Base-by-base conservation (phyloP, 129 eudicot species). In the Deinandra increscens region DNA sequence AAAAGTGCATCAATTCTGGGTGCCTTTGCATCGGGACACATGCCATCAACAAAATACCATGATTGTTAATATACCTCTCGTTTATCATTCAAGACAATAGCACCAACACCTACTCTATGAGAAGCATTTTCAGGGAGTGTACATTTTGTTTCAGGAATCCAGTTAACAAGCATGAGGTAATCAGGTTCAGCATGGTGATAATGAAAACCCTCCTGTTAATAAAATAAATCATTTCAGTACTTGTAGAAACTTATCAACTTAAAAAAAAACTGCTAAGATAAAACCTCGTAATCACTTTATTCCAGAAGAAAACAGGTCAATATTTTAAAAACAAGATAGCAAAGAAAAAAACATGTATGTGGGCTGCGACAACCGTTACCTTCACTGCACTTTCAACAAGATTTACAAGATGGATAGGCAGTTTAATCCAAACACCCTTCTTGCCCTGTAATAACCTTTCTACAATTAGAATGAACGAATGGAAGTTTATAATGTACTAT, bases 131-230 rank as follows among this genome's bases (percentile, higher is more conserved):
- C 82, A 37, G 97, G 97, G 53, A 91, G 61, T 1, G 95, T 83
- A 81, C 56, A 68, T 17, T 12, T 64, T 62, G 89, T 79, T 71
- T 79, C 68, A 60, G 91, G 97, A 80, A 91, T 85, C 97, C 97
- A 91, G 37, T 81, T 53, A 38, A 87, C 92, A 69, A 87, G 92
- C 95, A 91, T 87, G 74, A 91, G 77, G 80, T 91, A 85, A 64
- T 73, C 82, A 39, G 82, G 89, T 64, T 91, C 95, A 12, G 97
- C 97, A 72, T 91, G 97, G 77, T 91, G 97, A 69, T 87, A 91
- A 80, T 69, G 45, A 71, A 91, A 87, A 37, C 97, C 97, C 81
- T 87, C 97, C 92, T 87, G 89, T 39, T 33, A 39, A 59, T 66
- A 69, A 79, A 22, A 74, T 12, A 60, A 17, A 45, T 10, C 17